Base-by-base conservation (phyloP, 2,329 filamentous ascomycete species). In the Colletotrichum echinochloae region DNA sequence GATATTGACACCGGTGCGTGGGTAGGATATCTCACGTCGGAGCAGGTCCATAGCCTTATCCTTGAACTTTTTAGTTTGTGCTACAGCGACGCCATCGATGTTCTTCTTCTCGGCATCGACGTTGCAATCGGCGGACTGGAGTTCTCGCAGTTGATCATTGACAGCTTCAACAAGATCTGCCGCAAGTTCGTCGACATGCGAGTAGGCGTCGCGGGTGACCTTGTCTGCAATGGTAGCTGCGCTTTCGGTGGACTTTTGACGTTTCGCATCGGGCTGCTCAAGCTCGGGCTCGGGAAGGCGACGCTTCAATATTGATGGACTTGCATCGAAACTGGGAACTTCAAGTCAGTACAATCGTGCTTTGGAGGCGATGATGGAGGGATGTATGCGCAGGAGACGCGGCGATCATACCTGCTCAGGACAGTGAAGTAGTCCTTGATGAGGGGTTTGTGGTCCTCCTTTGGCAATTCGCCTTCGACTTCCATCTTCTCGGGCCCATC, bases 151-250 rank as follows among this genome's bases (percentile, higher is more conserved):
- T 44, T 86, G 83, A 73, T 85, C 78, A 72, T 85, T 78, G 74
- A 87, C 81, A 72, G 83, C 83, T 37, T 81, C 76, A 75, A 85
- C 82, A 51, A 91, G 78, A 72, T 91, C 90, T 61, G 84, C 79
- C 20, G 92, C 87, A 51, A 93, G 83, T 72, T 92, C 89, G 35
- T 92, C 90, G 54, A 94, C 81, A 73, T 87, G 86, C 33, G 84
- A 83, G 77, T 92, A 91, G 39, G 77, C 78, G 73, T 85, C 83
- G 59, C 82, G 80, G 30, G 80, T 78, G 60, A 88, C 81, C 81
- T 89, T 90, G 74, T 88, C 86, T 67, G 83, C 80, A 71, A 91
- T 86, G 71, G 74, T 72, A 44, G 80, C 75, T 41, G 78, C 76
- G 41, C 77, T 78, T 55, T 86, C 84, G 60, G 84, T 82, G 2